Percentiles rank a stretch among this genome's conserved stretches.
Conservation (phyloP, 345 rosid genomes). For the Populus alba region DNA sequence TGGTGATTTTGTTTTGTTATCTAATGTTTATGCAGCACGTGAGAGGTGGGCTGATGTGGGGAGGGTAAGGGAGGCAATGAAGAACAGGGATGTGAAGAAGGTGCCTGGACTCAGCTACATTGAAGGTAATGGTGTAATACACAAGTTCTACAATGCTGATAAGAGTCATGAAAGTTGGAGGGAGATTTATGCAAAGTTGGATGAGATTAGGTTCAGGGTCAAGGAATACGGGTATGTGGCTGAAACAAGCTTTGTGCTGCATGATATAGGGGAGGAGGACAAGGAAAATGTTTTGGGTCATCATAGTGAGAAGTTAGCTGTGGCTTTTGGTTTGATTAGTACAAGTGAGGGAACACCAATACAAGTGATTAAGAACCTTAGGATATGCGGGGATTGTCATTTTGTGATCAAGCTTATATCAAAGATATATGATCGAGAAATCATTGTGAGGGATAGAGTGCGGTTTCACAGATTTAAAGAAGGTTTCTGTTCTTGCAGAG, state of each 20-base stretch:
- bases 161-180: constrained; percentile 53
- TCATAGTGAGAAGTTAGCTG: constrained; percentile 90
- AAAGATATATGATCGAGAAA: constrained; percentile 60
- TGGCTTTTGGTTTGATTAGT: constrained; percentile 71
- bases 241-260: constrained; percentile 67
- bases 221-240: constrained; percentile 71
- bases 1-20: constrained; percentile 75
- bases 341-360: constrained; percentile 45
- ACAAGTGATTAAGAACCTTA: constrained; percentile 78
- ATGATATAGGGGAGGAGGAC: constrained; percentile 90
- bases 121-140: constrained; percentile 56
- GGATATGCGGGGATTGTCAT: constrained; percentile 90
- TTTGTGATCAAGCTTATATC: constrained; percentile 67
- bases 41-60: constrained; percentile 82
- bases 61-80: constrained; percentile 72
- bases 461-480: constrained; percentile 72
- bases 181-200: constrained; percentile 61
- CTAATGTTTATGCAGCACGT: constrained; percentile 72
- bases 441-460: constrained; percentile 75
- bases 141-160: constrained; percentile 72
- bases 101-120: constrained; percentile 82
- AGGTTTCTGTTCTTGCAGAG: constrained; percentile 78
- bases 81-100: constrained; percentile 67
- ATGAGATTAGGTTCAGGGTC: constrained; percentile 69
- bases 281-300: constrained; percentile 70